Conservation (phyloP, 495 filamentous ascomycete genomes). For the Cercophora newfieldiana region DNA sequence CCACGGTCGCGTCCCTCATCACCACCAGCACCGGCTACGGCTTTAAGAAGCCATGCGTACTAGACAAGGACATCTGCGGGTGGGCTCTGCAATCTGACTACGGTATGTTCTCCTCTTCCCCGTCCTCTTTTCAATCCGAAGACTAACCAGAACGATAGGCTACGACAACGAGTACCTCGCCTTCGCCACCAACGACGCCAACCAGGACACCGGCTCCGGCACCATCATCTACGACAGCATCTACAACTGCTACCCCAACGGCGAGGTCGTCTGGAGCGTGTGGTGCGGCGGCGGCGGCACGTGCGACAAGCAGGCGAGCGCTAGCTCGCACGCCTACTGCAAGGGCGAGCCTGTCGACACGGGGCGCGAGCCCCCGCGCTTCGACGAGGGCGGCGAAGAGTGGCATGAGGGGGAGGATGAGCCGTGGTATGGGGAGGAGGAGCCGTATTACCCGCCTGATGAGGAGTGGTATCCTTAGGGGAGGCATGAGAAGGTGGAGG, state of each 20-base stretch:
- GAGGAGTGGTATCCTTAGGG: neutral
- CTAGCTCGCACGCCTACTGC: slow-evolving; percentile 7
- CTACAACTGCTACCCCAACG: slow-evolving; percentile 21
- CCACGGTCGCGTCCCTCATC: neutral
- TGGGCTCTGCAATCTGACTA: slow-evolving; percentile 18
- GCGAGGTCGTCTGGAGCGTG: slow-evolving; percentile 19
- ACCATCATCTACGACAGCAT: slow-evolving; percentile 18
- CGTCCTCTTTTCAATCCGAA: neutral
- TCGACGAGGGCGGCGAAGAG: neutral
- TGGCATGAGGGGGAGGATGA: neutral
- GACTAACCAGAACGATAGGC: neutral
- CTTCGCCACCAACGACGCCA: slow-evolving; percentile 6
- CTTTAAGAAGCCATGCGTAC: slow-evolving; percentile 10
- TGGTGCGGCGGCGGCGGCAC: slow-evolving; percentile 17
- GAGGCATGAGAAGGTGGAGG: neutral
- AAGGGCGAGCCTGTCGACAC: slow-evolving; percentile 19
- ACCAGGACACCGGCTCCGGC: slow-evolving; percentile 10
- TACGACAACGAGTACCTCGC: slow-evolving; percentile 17
- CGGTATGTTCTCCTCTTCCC: neutral
- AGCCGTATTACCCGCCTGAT: neutral
- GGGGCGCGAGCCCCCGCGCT: neutral
- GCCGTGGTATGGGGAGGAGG: neutral
- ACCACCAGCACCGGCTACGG: neutral
- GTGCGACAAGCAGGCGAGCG: slow-evolving; percentile 10
- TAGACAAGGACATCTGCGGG: slow-evolving; percentile 17